phyloP scores from a whole-genome alignment of 306 rosid genomes.

The Medicago ruthenica region DNA sequence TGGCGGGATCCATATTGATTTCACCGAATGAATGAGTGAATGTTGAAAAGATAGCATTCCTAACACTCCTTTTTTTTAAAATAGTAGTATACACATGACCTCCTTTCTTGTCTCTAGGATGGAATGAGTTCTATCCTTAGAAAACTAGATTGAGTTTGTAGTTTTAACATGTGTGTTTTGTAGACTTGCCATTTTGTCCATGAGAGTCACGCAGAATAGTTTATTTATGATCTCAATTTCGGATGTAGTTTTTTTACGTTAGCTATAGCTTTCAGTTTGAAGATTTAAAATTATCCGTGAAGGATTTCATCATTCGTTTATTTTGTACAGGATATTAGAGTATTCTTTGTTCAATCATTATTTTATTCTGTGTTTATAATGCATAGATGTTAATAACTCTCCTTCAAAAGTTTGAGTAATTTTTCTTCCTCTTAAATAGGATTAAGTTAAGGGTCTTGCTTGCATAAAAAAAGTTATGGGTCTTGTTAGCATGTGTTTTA shows the following conservation, averaged over 20 bases:
- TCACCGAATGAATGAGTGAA: too few relatives aligned
- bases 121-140: background rate
- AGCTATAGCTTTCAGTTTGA: background rate
- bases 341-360: background rate
- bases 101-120: background rate
- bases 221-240: background rate
- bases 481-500: too few relatives aligned
- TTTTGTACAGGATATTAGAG: background rate
- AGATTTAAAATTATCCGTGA: background rate
- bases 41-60: too few relatives aligned
- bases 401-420: background rate
- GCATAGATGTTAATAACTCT: background rate
- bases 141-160: too few relatives aligned
- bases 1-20: too few relatives aligned
- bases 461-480: too few relatives aligned
- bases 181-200: background rate
- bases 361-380: background rate
- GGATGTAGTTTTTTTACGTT: background rate
- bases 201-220: background rate
- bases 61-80: too few relatives aligned
- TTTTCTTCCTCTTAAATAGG: too few relatives aligned
- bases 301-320: background rate
- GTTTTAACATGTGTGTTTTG: background rate
- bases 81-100: background rate
- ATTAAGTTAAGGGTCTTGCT: too few relatives aligned